These are phyloP conservation scores for Termitomyces sp. DNA, from an alignment of 768 basidiomycete species.

Conservation along the genomic window DNA sequence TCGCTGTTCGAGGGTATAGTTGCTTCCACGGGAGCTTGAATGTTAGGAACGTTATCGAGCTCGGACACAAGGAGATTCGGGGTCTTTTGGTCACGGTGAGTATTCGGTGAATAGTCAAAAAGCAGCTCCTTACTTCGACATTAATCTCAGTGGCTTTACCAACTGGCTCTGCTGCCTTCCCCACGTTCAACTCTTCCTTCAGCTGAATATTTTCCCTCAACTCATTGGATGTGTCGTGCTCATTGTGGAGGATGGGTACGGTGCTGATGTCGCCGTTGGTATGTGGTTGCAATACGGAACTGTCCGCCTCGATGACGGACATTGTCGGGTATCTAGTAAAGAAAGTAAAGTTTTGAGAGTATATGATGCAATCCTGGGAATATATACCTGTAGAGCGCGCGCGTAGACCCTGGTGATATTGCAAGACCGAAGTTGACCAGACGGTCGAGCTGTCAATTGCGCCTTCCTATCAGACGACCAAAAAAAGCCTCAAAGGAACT, in stretches of 20 bases:
- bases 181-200: conserved; percentile 7
- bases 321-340: conserved; percentile 21
- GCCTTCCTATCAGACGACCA: conserved; percentile 11
- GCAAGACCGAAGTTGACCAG: background rate
- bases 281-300: conserved; percentile 9
- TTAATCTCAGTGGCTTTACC: conserved; percentile 7
- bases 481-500: conserved; percentile 13
- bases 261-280: conserved; percentile 11
- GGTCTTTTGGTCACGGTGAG: conserved; percentile 1
- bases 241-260: background rate
- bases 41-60: background rate
- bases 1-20: conserved; percentile 2
- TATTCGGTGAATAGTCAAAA: background rate
- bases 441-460: conserved; percentile 10
- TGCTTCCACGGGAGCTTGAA: background rate
- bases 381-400: conserved; percentile 16
- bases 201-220: conserved; percentile 12
- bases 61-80: background rate
- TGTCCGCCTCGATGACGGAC: conserved; percentile 19
- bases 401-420: background rate
- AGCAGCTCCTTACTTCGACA: conserved; percentile 11
- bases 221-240: conserved; percentile 11
- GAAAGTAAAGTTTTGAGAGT: conserved; percentile 9
- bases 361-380: conserved; percentile 7
- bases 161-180: conserved; percentile 1